Evolutionary conservation across 139 green algal genomes (phyloP).

Genomic region (Chlamydomonas applanata): DNA sequence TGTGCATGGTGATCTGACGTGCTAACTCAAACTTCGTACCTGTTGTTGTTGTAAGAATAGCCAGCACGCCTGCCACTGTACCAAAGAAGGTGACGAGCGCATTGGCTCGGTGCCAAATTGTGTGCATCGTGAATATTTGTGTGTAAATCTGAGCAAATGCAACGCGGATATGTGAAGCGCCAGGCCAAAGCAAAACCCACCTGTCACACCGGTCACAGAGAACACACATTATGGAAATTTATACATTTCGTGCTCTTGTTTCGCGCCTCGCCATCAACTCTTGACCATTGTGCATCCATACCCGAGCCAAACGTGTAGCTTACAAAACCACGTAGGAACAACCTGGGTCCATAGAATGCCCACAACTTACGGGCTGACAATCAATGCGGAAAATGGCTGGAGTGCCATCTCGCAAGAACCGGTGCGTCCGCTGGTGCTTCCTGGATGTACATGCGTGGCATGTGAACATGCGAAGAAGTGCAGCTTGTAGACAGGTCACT

Average conservation of each 20-base stretch:
- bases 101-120: slow-evolving; percentile 33
- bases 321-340: too few relatives aligned
- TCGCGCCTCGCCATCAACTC: too few relatives aligned
- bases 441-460: too few relatives aligned
- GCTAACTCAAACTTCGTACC: slow-evolving; percentile 1
- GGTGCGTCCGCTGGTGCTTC: not conserved
- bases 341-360: not conserved
- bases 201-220: not conserved
- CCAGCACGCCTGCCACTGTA: slow-evolving; percentile 35
- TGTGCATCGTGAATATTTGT: slow-evolving; percentile 38
- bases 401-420: not conserved
- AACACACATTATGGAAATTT: not conserved
- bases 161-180: too few relatives aligned
- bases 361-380: slow-evolving; percentile 5
- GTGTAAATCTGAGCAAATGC: not conserved
- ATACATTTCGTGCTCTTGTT: not conserved
- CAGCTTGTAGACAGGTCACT: too few relatives aligned
- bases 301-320: too few relatives aligned
- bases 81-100: slow-evolving; percentile 52
- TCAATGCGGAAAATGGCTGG: slow-evolving; percentile 3
- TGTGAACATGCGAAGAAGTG: too few relatives aligned
- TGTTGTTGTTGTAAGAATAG: slow-evolving; percentile 31
- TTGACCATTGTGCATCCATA: too few relatives aligned
- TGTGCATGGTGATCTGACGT: not conserved
- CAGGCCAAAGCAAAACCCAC: too few relatives aligned